Conservation (phyloP, 2,329 filamentous ascomycete genomes). For the Pseudogymnoascus sp. region DNA sequence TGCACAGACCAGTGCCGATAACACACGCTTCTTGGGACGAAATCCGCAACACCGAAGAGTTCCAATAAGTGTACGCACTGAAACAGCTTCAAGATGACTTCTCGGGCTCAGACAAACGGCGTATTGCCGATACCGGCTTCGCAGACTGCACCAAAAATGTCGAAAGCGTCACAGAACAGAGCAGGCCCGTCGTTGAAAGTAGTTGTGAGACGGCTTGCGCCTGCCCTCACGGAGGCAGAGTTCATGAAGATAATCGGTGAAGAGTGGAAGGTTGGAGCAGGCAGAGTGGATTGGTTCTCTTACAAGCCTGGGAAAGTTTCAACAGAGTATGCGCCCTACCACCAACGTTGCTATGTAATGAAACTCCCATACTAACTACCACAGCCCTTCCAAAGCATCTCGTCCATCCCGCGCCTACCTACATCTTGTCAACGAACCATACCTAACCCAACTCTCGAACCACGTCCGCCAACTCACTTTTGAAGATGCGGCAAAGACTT, state of each 20-base stretch:
- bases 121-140: constrained; percentile 42
- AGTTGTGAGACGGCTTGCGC: constrained; percentile 74
- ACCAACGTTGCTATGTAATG: not conserved
- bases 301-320: constrained; percentile 72
- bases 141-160: constrained; percentile 36
- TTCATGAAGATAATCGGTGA: constrained; percentile 64
- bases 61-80: not conserved
- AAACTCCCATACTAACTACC: not conserved
- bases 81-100: constrained; percentile 12
- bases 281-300: constrained; percentile 76
- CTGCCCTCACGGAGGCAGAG: constrained; percentile 73
- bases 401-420: constrained; percentile 74
- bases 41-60: not conserved
- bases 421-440: constrained; percentile 64
- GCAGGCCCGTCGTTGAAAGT: constrained; percentile 63
- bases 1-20: constrained; percentile 7
- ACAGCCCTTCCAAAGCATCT: constrained; percentile 76
- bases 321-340: constrained; percentile 56
- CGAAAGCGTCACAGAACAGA: constrained; percentile 37
- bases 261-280: constrained; percentile 73
- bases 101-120: constrained; percentile 39
- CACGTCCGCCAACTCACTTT: constrained; percentile 62
- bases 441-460: constrained; percentile 61
- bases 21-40: not conserved
- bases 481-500: constrained; percentile 73